These are phyloP conservation scores for Saccharomycopsis sp. DNA, from an alignment of 805 yeast genomes.

Conservation along the genomic window DNA sequence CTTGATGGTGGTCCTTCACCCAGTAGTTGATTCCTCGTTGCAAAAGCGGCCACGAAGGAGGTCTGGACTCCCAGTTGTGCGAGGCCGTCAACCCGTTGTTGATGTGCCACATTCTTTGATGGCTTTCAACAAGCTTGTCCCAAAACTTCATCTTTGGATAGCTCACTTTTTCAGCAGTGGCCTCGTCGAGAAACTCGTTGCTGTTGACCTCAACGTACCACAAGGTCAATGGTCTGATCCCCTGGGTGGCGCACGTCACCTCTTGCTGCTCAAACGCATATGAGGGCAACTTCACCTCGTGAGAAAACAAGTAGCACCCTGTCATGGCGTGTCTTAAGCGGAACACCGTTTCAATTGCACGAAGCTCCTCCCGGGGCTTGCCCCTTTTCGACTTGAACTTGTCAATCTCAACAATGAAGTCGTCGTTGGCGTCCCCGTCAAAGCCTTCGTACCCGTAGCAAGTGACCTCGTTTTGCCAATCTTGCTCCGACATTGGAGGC, in stretches of 20 bases:
- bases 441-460: conserved; percentile 72
- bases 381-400: conserved; percentile 40
- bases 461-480: conserved; percentile 80
- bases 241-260: conserved; percentile 71
- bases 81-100: conserved; percentile 60
- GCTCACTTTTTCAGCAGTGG: conserved; percentile 38
- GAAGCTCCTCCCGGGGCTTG: conserved; percentile 45
- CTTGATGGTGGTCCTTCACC: conserved; percentile 50
- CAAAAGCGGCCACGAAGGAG: conserved; percentile 67
- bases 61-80: conserved; percentile 65
- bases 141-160: conserved; percentile 48
- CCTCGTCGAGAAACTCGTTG: conserved; percentile 36
- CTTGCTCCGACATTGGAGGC: conserved; percentile 64
- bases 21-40: conserved; percentile 77
- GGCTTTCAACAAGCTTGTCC: conserved; percentile 56
- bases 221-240: conserved; percentile 46
- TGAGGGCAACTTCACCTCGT: conserved; percentile 62
- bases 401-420: conserved; percentile 68
- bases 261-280: conserved; percentile 85
- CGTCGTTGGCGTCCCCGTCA: conserved; percentile 78
- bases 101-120: conserved; percentile 67
- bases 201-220: conserved; percentile 72
- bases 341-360: conserved; percentile 62
- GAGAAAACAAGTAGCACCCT: conserved; percentile 71
- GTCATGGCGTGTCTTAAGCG: conserved; percentile 73